Percentiles rank a stretch among this genome's conserved stretches.
phyloP scores from a whole-genome alignment of 257 asterid species.

The Jacaranda mimosifolia region DNA sequence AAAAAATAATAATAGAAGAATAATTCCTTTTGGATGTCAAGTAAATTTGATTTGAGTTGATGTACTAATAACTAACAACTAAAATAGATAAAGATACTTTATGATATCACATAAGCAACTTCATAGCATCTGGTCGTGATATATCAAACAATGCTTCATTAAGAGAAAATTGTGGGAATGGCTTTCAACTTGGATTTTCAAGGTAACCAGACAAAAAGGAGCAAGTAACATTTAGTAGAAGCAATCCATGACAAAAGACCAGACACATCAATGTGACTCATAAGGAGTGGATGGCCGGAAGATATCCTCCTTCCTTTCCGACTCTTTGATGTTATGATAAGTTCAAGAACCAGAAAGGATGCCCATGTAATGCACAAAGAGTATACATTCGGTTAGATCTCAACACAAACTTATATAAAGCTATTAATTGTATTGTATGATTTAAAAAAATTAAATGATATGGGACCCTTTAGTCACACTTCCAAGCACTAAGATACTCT shows the following conservation, averaged over 20 bases:
- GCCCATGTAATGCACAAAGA: not conserved
- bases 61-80: slow-evolving; percentile 10
- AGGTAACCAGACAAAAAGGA: not conserved
- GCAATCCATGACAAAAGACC: not conserved
- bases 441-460: not conserved
- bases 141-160: not conserved
- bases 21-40: not conserved
- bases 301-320: not conserved
- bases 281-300: not conserved
- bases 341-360: not conserved
- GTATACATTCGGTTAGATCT: not conserved
- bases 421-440: not conserved
- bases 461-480: not conserved
- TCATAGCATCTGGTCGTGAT: not conserved
- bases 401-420: not conserved
- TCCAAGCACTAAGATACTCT: not conserved
- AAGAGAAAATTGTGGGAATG: not conserved
- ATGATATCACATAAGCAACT: not conserved
- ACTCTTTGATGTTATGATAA: not conserved
- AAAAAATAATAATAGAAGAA: not conserved
- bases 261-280: not conserved
- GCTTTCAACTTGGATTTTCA: not conserved
- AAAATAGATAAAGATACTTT: not conserved
- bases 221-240: not conserved
- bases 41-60: slow-evolving; percentile 13